phyloP scores from a whole-genome alignment of 2,329 filamentous ascomycete species.

The Purpureocillium takamizusanense region DNA sequence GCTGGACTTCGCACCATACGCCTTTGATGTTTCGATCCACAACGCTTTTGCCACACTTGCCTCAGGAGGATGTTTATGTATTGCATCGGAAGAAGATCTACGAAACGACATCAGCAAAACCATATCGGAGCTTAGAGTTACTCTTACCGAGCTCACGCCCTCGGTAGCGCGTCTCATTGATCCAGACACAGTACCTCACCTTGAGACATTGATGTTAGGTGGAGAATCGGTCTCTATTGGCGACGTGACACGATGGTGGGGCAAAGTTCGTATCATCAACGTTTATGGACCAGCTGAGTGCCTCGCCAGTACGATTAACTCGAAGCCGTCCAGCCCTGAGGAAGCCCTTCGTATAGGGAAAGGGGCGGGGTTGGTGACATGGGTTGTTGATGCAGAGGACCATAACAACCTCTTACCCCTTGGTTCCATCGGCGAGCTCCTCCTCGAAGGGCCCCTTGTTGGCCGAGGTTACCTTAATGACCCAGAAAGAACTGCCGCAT shows the following conservation, averaged over 20 bases:
- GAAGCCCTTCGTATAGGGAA: neutral
- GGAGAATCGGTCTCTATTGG: constrained; percentile 8
- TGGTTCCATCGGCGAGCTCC: constrained; percentile 14
- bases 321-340: neutral
- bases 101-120: neutral
- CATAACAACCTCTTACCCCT: constrained; percentile 9
- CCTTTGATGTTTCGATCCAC: constrained; percentile 2
- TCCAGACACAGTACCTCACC: constrained; percentile 4
- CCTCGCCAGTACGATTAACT: constrained; percentile 4
- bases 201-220: constrained; percentile 6
- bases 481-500: constrained; percentile 9
- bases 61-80: constrained; percentile 4
- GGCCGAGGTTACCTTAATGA: constrained; percentile 14
- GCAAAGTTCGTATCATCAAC: constrained; percentile 6
- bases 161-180: constrained; percentile 5
- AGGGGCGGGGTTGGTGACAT: constrained; percentile 4
- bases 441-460: constrained; percentile 15
- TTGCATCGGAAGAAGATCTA: constrained; percentile 1
- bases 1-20: constrained; percentile 4
- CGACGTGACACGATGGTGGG: constrained; percentile 6
- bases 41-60: constrained; percentile 3
- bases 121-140: neutral
- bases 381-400: constrained; percentile 13
- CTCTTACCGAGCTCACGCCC: constrained; percentile 6
- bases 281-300: constrained; percentile 13